Evolutionary conservation across 768 basidiomycete genomes (phyloP).

Genomic region (Lactarius psammicola): DNA sequence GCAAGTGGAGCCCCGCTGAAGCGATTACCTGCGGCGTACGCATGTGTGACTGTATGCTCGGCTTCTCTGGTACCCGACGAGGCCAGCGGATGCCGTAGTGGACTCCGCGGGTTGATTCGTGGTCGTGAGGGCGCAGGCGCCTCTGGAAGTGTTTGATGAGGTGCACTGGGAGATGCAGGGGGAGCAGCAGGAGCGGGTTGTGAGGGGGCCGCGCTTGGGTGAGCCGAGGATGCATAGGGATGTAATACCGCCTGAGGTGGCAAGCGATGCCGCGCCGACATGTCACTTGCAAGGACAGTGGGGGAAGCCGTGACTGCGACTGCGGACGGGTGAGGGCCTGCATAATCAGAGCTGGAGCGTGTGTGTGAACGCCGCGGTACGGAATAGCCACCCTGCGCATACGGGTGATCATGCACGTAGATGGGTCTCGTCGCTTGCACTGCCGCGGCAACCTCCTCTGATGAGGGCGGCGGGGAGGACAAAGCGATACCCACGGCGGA

Average conservation of each 20-base stretch:
- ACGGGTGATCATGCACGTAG: conserved; percentile 38
- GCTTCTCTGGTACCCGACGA: conserved; percentile 1
- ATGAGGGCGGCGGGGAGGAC: conserved; percentile 37
- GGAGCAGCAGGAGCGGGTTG: background rate
- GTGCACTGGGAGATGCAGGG: background rate
- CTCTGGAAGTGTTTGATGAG: background rate
- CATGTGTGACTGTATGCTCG: conserved; percentile 8
- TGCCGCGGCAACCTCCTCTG: conserved; percentile 29
- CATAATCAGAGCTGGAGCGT: conserved; percentile 37
- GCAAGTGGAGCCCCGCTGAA: conserved; percentile 39
- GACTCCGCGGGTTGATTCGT: background rate
- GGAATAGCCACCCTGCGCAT: conserved; percentile 34
- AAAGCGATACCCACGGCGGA: conserved; percentile 45
- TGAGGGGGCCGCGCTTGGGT: background rate
- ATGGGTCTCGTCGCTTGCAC: conserved; percentile 30
- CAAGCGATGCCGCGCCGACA: conserved; percentile 40
- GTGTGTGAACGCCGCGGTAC: conserved; percentile 27
- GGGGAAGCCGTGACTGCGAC: conserved; percentile 28
- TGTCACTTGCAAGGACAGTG: conserved; percentile 30
- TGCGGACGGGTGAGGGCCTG: conserved; percentile 43
- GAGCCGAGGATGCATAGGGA: conserved; percentile 24
- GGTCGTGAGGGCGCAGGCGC: background rate
- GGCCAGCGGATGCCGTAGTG: background rate
- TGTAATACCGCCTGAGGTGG: conserved; percentile 34
- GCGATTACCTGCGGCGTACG: conserved; percentile 20